Evolutionary conservation across 2,329 filamentous ascomycete genomes (phyloP), one percentile per base, ranked within the genome.

Genomic region (Graphilbum fragrans): DNA sequence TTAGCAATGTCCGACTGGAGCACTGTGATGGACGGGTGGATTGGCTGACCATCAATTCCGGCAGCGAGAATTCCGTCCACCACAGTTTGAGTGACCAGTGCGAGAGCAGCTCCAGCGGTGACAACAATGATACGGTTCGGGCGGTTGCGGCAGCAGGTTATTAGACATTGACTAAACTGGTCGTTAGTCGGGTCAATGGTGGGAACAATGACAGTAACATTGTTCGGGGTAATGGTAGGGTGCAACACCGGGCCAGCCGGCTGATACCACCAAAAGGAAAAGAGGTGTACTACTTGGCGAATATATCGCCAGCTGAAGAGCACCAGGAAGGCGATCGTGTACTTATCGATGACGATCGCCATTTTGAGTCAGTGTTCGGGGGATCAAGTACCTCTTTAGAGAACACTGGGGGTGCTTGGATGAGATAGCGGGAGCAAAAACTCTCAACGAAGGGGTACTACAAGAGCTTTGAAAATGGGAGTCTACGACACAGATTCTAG

Each of bases 141-240:
- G 0, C 37, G 16, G 42, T 70, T 68, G 1, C 41, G 35, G 2
- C 67, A 52, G 3, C 67, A 59, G 0, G 59, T 62, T 0, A 42
- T 35, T 3, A 74, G 44, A 39, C 66, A 69, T 14, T 59, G 57
- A 0, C 45, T 36, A 41, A 77, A 72, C 17, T 61, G 57, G 0
- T 35, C 38, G 11, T 61, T 60, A 1, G 49, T 38, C 0, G 70
- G 67, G 12, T 68, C 63, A 3, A 72, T 57, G 0, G 70, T 76
- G 0, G 72, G 69, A 3, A 77, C 51, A 36, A 77, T 58, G 18
- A 74, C 64, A 0, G 69, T 70, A 38, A 67, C 64, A 31, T 76
- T 65, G 2, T 44, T 39, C 3, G 16, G 49, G 6, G 45, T 49
- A 45, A 63, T 61, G 0, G 38, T 50, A 0, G 66, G 62, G 3